phyloP scores from a whole-genome alignment of 2,329 filamentous ascomycete genomes.

The Apiospora malaysiana region DNA sequence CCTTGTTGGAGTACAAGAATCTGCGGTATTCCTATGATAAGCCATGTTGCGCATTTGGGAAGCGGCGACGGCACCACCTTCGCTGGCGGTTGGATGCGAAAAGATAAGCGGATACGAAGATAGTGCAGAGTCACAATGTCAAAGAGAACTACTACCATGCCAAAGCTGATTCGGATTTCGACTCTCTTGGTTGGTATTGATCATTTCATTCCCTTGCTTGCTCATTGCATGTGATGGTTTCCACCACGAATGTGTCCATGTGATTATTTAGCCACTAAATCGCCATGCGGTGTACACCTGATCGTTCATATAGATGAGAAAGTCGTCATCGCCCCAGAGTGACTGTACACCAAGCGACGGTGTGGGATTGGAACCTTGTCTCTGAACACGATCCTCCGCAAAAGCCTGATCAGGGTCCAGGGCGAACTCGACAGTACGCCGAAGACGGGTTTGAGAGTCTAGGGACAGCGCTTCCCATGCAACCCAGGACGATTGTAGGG shows the following conservation, averaged over 20 bases:
- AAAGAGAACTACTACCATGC: slow-evolving; percentile 7
- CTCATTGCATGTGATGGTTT: neutral
- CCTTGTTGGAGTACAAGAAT: slow-evolving; percentile 22
- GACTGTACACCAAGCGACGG: slow-evolving; percentile 27
- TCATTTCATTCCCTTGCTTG: neutral
- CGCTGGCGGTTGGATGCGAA: slow-evolving; percentile 6
- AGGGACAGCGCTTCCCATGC: slow-evolving; percentile 11
- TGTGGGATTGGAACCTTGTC: slow-evolving; percentile 23
- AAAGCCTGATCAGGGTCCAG: slow-evolving; percentile 27
- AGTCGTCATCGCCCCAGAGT: slow-evolving; percentile 33
- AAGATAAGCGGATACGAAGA: neutral
- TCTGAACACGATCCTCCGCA: slow-evolving; percentile 24
- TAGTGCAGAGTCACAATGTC: slow-evolving; percentile 5
- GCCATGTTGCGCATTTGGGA: slow-evolving; percentile 20
- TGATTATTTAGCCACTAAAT: slow-evolving; percentile 25
- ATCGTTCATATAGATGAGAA: slow-evolving; percentile 35
- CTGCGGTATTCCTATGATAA: slow-evolving; percentile 15
- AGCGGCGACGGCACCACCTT: neutral
- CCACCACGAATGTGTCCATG: neutral
- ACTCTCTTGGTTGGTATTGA: neutral
- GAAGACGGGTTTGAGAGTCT: neutral
- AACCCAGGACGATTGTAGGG: neutral
- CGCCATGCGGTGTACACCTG: slow-evolving; percentile 36
- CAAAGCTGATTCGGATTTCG: slow-evolving; percentile 1
- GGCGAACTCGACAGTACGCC: slow-evolving; percentile 27